Percentiles rank a stretch among this genome's conserved stretches.
Conservation (phyloP, 2,329 filamentous ascomycete genomes). For the Penicillium sp. region DNA sequence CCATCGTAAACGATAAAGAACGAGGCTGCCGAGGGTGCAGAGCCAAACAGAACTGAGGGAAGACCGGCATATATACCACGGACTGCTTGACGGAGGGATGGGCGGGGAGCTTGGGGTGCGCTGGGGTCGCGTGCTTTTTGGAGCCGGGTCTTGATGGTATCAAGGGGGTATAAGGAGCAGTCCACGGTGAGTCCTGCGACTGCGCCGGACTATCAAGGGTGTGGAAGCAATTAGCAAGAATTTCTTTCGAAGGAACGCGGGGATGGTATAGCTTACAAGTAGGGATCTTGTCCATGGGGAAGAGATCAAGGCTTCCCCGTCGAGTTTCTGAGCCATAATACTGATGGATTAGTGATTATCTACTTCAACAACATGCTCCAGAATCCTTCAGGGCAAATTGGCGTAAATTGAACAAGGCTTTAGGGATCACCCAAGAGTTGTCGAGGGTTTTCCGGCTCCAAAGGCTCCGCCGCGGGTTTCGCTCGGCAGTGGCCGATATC, state of each 20-base stretch:
- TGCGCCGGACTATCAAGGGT: slow-evolving; percentile 67
- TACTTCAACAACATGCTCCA: background rate
- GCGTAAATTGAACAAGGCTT: background rate
- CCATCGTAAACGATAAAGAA: slow-evolving; percentile 96
- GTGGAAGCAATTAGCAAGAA: slow-evolving; percentile 5
- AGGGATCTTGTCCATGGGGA: slow-evolving; percentile 47
- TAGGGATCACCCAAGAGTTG: background rate
- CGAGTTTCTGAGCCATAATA: slow-evolving; percentile 30
- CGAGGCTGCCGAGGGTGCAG: slow-evolving; percentile 87
- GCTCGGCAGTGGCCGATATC: no score
- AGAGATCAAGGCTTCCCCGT: slow-evolving; percentile 37
- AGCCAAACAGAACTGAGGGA: slow-evolving; percentile 84
- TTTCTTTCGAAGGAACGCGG: background rate
- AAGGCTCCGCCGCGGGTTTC: background rate
- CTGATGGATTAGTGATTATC: background rate
- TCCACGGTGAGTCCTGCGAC: slow-evolving; percentile 95
- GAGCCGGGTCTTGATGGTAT: slow-evolving; percentile 96
- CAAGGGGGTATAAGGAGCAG: slow-evolving; percentile 93
- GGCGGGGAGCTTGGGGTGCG: slow-evolving; percentile 52
- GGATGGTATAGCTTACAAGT: slow-evolving; percentile 26
- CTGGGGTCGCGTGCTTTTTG: slow-evolving; percentile 65
- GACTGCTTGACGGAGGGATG: slow-evolving; percentile 84
- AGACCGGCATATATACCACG: slow-evolving; percentile 90
- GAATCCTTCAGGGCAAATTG: background rate
- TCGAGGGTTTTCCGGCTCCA: background rate